These are phyloP conservation scores for Verruconis gallopava DNA, from an alignment of 2,329 filamentous ascomycete species.

Conservation along the genomic window DNA sequence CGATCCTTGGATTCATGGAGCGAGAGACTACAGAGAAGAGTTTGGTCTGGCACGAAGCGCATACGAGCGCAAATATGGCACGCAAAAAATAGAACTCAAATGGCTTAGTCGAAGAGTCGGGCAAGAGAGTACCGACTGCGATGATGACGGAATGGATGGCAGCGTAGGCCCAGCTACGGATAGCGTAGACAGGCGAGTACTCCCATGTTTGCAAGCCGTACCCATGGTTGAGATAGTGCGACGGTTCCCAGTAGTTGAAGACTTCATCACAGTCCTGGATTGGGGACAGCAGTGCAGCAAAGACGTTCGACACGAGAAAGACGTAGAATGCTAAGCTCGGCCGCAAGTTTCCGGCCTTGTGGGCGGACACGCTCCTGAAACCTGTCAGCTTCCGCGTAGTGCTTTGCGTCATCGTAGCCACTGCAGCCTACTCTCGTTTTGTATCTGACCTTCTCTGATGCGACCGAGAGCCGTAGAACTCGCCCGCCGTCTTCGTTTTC, in stretches of 20 bases:
- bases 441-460: too few species aligned
- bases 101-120: conserved; percentile 32
- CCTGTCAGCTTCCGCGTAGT: neutral
- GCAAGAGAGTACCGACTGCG: conserved; percentile 37
- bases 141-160: conserved; percentile 61
- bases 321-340: conserved; percentile 69
- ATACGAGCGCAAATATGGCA: conserved; percentile 57
- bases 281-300: conserved; percentile 71
- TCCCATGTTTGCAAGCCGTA: conserved; percentile 97
- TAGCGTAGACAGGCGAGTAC: conserved; percentile 88
- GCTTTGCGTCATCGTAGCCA: too few species aligned
- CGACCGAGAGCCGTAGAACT: too few species aligned
- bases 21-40: conserved; percentile 67
- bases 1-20: conserved; percentile 70
- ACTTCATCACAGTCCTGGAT: conserved; percentile 98
- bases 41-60: conserved; percentile 69
- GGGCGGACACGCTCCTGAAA: neutral
- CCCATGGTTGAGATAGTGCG: conserved; percentile 85
- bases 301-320: conserved; percentile 58
- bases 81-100: conserved; percentile 81
- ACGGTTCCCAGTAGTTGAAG: conserved; percentile 98
- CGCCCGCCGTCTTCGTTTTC: too few species aligned
- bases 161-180: conserved; percentile 89
- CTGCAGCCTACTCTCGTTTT: too few species aligned
- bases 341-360: conserved; percentile 31